These are phyloP conservation scores for Cladosporium oxysporum DNA, from an alignment of 2,329 filamentous ascomycete genomes.

Conservation along the genomic window DNA sequence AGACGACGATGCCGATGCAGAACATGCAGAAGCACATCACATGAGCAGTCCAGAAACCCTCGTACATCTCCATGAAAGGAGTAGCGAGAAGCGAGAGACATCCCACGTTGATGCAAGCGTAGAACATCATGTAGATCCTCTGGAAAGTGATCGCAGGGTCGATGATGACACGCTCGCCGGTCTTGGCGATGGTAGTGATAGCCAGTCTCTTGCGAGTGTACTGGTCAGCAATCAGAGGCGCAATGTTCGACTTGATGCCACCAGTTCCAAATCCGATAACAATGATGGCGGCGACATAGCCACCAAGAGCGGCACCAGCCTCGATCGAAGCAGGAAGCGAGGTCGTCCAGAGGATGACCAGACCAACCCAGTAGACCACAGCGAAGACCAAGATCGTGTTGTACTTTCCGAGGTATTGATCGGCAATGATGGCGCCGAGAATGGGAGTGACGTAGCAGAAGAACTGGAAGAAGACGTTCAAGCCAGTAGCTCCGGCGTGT, in stretches of 20 bases:
- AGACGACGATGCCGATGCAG: conserved; percentile 59
- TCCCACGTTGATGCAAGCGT: conserved; percentile 71
- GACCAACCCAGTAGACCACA: conserved; percentile 64
- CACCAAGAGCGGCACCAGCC: conserved; percentile 61
- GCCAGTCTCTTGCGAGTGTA: conserved; percentile 45
- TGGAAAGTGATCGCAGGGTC: conserved; percentile 52
- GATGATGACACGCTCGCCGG: conserved; percentile 49
- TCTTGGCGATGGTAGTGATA: conserved; percentile 41
- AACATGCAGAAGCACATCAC: conserved; percentile 66
- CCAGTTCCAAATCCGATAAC: conserved; percentile 75
- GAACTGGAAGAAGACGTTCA: conserved; percentile 51
- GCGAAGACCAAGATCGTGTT: conserved; percentile 69
- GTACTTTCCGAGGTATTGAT: conserved; percentile 70
- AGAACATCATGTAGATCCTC: conserved; percentile 64
- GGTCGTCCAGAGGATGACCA: conserved; percentile 67
- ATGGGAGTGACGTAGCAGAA: conserved; percentile 53
- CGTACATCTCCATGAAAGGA: conserved; percentile 66
- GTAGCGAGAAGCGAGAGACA: conserved; percentile 67
- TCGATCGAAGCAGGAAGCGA: conserved; percentile 65
- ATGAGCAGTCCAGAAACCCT: conserved; percentile 68
- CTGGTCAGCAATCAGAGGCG: conserved; percentile 52
- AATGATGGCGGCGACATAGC: conserved; percentile 64
- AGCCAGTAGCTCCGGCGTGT: conserved; percentile 46
- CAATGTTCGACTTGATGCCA: conserved; percentile 79
- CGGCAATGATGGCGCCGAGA: conserved; percentile 56